A percentile compares a stretch with the other conserved stretches of the same genome.
phyloP scores from a whole-genome alignment of 2,329 filamentous ascomycete genomes.

The Pseudogymnoascus sp. region DNA sequence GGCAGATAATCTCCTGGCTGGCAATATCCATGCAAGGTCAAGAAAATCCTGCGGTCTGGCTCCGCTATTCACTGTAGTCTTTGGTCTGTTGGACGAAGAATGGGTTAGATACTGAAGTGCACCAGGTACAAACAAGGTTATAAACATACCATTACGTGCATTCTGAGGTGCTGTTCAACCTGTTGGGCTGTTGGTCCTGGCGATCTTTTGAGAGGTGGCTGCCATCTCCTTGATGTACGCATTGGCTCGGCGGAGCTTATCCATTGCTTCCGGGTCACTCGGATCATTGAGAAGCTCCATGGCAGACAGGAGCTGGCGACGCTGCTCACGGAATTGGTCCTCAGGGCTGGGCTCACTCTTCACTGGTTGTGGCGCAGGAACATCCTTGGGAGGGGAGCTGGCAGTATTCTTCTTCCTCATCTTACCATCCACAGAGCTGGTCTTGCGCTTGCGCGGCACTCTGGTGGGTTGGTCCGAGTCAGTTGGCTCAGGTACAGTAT shows the following conservation, averaged over 20 bases:
- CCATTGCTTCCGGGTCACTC: slow-evolving; percentile 3
- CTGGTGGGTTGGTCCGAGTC: slow-evolving; percentile 3
- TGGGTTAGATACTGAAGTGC: slow-evolving; percentile 3
- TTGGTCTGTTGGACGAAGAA: slow-evolving; percentile 6
- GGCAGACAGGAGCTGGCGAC: not conserved
- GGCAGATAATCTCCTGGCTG: slow-evolving; percentile 7
- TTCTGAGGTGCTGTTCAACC: not conserved
- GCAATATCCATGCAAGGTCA: slow-evolving; percentile 10
- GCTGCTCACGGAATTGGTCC: slow-evolving; percentile 6
- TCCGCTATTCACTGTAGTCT: slow-evolving; percentile 10
- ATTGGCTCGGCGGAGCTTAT: not conserved
- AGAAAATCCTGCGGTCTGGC: slow-evolving; percentile 10
- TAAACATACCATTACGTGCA: slow-evolving; percentile 5
- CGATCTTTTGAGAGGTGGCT: not conserved
- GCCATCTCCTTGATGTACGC: slow-evolving; percentile 7
- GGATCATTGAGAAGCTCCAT: slow-evolving; percentile 9
- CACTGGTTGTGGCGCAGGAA: not conserved
- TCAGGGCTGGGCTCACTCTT: not conserved
- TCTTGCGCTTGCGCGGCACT: slow-evolving; percentile 10
- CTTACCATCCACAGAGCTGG: slow-evolving; percentile 8
- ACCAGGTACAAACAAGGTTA: not conserved
- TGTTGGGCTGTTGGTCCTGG: slow-evolving; percentile 6
- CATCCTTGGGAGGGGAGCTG: slow-evolving; percentile 6
- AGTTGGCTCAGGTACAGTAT: slow-evolving; percentile 34
- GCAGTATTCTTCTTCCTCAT: slow-evolving; percentile 10